Evolutionary conservation across 306 rosid species (phyloP).

Genomic region (Rosa lucieae): DNA sequence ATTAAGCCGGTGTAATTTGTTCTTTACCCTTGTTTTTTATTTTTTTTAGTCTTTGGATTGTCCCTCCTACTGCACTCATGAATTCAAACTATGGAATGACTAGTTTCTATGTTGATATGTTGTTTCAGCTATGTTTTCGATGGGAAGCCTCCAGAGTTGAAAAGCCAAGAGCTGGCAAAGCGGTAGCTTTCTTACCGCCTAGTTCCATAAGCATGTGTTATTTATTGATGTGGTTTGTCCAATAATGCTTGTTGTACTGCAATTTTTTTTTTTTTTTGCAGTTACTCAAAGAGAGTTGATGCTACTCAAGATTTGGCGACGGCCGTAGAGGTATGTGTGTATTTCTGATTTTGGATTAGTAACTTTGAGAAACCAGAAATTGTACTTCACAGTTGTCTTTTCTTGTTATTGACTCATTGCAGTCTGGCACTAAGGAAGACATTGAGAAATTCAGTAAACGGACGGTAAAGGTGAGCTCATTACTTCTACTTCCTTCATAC

Average conservation of each 20-base stretch:
- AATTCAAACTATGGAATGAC: not conserved
- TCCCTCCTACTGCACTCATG: not conserved
- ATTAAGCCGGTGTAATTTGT: slow-evolving; percentile 78
- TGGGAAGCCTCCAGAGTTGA: slow-evolving; percentile 90
- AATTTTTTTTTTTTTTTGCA: slow-evolving; percentile 24
- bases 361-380: not conserved
- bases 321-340: slow-evolving; percentile 61
- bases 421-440: slow-evolving; percentile 83
- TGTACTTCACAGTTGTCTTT: slow-evolving; percentile 24
- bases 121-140: slow-evolving; percentile 82
- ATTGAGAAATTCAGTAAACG: slow-evolving; percentile 94
- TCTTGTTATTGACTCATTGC: slow-evolving; percentile 21
- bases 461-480: slow-evolving; percentile 77
- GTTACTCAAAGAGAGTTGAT: slow-evolving; percentile 74
- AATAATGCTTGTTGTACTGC: slow-evolving; percentile 12
- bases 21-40: slow-evolving; percentile 8
- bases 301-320: slow-evolving; percentile 70
- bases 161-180: slow-evolving; percentile 89
- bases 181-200: slow-evolving; percentile 47
- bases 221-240: slow-evolving; percentile 3
- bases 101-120: not conserved
- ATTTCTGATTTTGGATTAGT: slow-evolving; percentile 5
- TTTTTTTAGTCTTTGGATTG: not conserved
- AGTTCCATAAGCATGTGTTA: not conserved
- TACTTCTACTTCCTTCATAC: slow-evolving; percentile 6